Evolutionary conservation across 192 early-diverging fungal species (phyloP), one percentile per base, ranked within the genome.

Genomic region (Lobosporangium transversale): DNA sequence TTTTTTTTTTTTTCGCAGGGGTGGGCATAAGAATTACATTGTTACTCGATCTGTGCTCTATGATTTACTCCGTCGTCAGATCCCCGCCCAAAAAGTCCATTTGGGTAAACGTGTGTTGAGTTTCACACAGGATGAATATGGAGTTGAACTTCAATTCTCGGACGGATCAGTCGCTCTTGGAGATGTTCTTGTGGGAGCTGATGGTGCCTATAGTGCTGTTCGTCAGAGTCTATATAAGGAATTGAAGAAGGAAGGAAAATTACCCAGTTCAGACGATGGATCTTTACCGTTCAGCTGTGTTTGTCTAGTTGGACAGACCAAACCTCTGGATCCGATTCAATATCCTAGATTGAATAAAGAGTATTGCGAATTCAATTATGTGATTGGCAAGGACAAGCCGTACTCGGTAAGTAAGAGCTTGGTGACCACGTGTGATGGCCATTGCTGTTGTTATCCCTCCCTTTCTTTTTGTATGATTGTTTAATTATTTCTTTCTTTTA

Each of bases 131-230:
- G 12, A 48, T 23, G 58, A 78, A 2, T 36, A 64, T 23, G 68
- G 59, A 14, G 62, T 81, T 26, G 26, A 33, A 29, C 54, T 70
- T 30, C 44, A 15, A 8, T 70, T 55, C 52, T 31, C 50, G 2
- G 80, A 81, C 20, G 33, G 53, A 2, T 36, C 62, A 2, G 21
- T n/a, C 4, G 17, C 31, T 7, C 49, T 53, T 23, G 80, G 80
- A 4, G 58, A 58, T 26, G 36, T 78, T n/a, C 43, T 81, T 18
- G 73, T 81, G 0, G 80, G 73, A 35, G 63, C 65, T 1, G 80
- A 81, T 60, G 75, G 75, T 36, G 60, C 62, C 0, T 62, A 63
- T 17, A 69, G 66, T 45, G 50, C 33, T 4, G 53, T 73, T 11
- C 66, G 75, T 43, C 56, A 68, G 20, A 14, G 37, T 0, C 20